Evolutionary conservation across 331 rosid species (phyloP).

Genomic region (Saraca asoca): DNA sequence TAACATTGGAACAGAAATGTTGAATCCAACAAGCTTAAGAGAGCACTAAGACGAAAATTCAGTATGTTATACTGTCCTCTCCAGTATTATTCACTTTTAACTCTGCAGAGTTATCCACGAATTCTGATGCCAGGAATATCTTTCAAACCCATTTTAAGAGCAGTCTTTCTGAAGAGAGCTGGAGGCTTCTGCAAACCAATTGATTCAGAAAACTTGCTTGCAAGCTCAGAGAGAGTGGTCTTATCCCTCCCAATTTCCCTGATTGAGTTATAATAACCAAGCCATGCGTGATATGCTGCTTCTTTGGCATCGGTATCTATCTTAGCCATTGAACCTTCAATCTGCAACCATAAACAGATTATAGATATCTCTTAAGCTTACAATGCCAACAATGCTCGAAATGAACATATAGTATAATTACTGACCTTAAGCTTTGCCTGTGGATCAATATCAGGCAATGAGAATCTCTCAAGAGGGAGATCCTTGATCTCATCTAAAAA

Average conservation of each 20-base stretch:
- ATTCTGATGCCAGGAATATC: constrained; percentile 84
- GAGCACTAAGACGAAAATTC: constrained; percentile 4
- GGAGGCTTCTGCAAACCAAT: constrained; percentile 87
- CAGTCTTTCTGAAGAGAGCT: constrained; percentile 76
- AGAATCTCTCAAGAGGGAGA: constrained; percentile 65
- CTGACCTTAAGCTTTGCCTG: constrained; percentile 63
- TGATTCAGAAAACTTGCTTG: constrained; percentile 68
- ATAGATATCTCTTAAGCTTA: background rate
- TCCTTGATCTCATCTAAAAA: constrained; percentile 76
- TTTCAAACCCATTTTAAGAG: constrained; percentile 87
- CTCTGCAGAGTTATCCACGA: constrained; percentile 46
- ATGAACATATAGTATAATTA: constrained; percentile 23
- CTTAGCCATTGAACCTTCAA: constrained; percentile 73
- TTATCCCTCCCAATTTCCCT: constrained; percentile 85
- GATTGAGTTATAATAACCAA: constrained; percentile 86
- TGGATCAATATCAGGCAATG: constrained; percentile 60
- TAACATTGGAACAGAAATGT: background rate
- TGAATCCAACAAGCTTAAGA: background rate
- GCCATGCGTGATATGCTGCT: constrained; percentile 95
- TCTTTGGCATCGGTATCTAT: constrained; percentile 72
- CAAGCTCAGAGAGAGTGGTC: constrained; percentile 70
- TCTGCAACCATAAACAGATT: constrained; percentile 46
- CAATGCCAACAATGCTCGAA: background rate
- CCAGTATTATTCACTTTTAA: background rate
- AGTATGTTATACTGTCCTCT: constrained; percentile 11